phyloP scores from a whole-genome alignment of 2,329 filamentous ascomycete species.

The Ceratocystiopsis minuta region DNA sequence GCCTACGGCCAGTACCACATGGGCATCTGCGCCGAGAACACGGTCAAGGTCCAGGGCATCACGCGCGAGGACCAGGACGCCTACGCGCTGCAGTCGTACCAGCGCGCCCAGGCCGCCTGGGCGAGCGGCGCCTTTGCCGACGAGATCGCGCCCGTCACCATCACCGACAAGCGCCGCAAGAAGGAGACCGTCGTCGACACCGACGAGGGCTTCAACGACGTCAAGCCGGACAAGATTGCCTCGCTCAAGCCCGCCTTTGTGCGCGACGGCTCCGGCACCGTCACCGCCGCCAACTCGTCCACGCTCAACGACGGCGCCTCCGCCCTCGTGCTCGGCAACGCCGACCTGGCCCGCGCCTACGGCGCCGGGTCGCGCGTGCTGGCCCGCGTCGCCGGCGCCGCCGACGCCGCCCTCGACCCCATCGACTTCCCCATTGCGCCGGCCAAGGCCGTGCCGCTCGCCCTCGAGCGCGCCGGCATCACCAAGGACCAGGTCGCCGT shows the following conservation, averaged over 20 bases:
- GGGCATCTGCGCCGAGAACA: slow-evolving; percentile 92
- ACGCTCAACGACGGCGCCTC: slow-evolving; percentile 90
- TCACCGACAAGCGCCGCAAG: slow-evolving; percentile 52
- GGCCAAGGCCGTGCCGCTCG: slow-evolving; percentile 78
- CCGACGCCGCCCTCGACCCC: slow-evolving; percentile 77
- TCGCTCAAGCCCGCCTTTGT: slow-evolving; percentile 84
- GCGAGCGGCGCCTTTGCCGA: slow-evolving; percentile 65
- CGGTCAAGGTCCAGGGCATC: slow-evolving; percentile 71
- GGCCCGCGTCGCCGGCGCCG: slow-evolving; percentile 69
- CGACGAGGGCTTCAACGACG: slow-evolving; percentile 77
- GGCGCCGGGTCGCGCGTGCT: slow-evolving; percentile 51
- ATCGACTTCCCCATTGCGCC: slow-evolving; percentile 93
- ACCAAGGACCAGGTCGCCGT: slow-evolving; percentile 79
- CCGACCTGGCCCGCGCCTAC: slow-evolving; percentile 62
- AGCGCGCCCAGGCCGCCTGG: slow-evolving; percentile 82
- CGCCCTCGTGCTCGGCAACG: slow-evolving; percentile 70
- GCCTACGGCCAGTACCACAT: slow-evolving; percentile 96
- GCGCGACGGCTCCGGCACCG: slow-evolving; percentile 66
- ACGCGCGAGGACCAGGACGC: slow-evolving; percentile 75
- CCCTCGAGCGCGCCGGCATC: slow-evolving; percentile 74
- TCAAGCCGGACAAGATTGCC: slow-evolving; percentile 73
- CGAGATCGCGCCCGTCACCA: slow-evolving; percentile 75
- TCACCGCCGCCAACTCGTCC: slow-evolving; percentile 88
- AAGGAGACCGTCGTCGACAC: slow-evolving; percentile 56
- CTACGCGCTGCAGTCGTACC: slow-evolving; percentile 78